Evolutionary conservation across 495 filamentous ascomycete species (phyloP), one percentile per base, ranked within the genome.

Genomic region (Aspergillus taichungensis): DNA sequence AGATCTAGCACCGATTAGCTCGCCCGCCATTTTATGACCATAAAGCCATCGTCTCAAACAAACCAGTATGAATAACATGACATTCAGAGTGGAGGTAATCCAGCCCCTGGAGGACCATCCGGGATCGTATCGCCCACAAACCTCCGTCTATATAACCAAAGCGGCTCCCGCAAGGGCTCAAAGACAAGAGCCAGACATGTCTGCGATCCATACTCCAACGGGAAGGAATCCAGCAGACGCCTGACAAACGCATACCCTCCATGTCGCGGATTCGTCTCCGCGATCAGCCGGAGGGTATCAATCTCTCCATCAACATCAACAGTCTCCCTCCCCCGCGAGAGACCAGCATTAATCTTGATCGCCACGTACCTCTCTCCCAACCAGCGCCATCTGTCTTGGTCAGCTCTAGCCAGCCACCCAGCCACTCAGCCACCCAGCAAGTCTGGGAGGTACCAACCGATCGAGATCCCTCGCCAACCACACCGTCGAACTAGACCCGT

Each of bases 71-170:
- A 50, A 91, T 88, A 63, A 91, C 87, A 56, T 84, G 85, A 67
- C 87, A 94, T 57, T 88, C 83, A 30, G 85, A 72, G 53, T 94
- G 87, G 18, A 94, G 76, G 62, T 89, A 91, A 56, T 91, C 85
- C n/a, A 94, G 72, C 9, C 85, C 86, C 36, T 89, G 74, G 40
- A 94, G 74, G 6, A 92, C 78, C 63, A 91, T 86, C 62, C 14
- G 87, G 87, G 6, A 67, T 47, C 29, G 37, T 37, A 18, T 44
- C 30, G 6, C 45, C 35, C 10, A 24, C 14, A 34, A 53, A 55
- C 8, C 51, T 44, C 14, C 30, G 12, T 8, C 37, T 28, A 13
- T 48, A 49, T 12, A 54, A 37, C 45, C 49, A 50, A 0, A 66
- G 47, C 1, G 50, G 53, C 30, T 62, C 55, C 35, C 62, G 60